Conservation (phyloP, 106 monocot genomes). For the Phalaenopsis equestris region DNA sequence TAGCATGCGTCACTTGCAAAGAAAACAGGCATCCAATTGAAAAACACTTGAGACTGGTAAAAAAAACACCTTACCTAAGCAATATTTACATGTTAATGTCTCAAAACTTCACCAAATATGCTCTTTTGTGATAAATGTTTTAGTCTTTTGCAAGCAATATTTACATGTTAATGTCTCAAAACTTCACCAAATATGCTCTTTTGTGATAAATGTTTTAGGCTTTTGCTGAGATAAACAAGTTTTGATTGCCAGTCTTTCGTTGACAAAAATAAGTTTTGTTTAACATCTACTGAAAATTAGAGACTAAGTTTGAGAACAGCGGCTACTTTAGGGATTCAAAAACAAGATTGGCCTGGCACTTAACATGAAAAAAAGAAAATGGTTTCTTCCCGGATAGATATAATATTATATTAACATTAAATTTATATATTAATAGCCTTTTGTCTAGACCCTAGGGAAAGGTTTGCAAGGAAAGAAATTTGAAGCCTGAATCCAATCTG, state of each 20-base stretch:
- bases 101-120: background rate
- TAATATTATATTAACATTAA: too few relatives aligned
- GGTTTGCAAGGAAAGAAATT: too few relatives aligned
- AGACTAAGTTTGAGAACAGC: too few relatives aligned
- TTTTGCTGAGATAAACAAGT: background rate
- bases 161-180: background rate
- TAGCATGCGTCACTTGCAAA: background rate
- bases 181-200: background rate
- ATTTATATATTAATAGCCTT: too few relatives aligned
- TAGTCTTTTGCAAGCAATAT: background rate
- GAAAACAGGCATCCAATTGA: background rate
- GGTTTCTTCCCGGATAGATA: too few relatives aligned
- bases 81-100: background rate
- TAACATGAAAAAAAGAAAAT: too few relatives aligned
- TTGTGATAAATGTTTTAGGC: background rate
- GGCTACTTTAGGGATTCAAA: too few relatives aligned
- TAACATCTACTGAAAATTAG: too few relatives aligned
- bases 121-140: background rate
- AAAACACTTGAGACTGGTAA: background rate
- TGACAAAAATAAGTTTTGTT: too few relatives aligned
- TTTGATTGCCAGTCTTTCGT: background rate
- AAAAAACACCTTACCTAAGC: background rate
- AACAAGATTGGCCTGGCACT: too few relatives aligned
- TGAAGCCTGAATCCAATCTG: too few relatives aligned
- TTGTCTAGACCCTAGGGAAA: too few relatives aligned